These are phyloP conservation scores for Serendipita indica DNA, from an alignment of 768 basidiomycete genomes.

Conservation along the genomic window DNA sequence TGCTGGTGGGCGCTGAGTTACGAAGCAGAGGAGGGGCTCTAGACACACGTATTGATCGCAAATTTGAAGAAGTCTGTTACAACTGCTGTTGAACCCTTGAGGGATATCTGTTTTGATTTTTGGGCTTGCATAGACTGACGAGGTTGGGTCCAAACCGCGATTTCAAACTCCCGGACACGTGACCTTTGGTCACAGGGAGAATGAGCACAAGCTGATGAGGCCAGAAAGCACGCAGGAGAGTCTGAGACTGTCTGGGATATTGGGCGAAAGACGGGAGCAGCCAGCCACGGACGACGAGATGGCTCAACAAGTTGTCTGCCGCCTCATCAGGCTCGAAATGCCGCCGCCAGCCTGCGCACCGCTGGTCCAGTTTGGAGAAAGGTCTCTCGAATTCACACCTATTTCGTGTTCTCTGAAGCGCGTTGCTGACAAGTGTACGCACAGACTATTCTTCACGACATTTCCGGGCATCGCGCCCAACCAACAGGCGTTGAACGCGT, in stretches of 20 bases:
- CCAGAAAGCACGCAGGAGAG: too few relatives aligned
- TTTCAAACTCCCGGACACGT: background rate
- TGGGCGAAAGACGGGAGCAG: background rate
- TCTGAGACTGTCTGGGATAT: background rate
- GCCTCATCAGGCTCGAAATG: conserved; percentile 6
- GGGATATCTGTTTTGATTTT: conserved; percentile 40
- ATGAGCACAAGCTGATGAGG: too few relatives aligned
- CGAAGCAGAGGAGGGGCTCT: conserved; percentile 13
- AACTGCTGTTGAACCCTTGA: conserved; percentile 85
- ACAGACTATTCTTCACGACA: conserved; percentile 78
- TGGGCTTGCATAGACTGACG: background rate
- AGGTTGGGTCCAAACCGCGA: background rate
- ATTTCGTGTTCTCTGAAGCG: conserved; percentile 11
- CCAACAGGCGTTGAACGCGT: conserved; percentile 48
- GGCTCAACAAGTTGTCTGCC: background rate
- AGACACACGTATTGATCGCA: conserved; percentile 83
- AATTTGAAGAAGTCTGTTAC: conserved; percentile 99
- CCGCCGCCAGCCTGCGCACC: conserved; percentile 41
- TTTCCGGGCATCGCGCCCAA: conserved; percentile 62
- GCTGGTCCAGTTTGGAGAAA: conserved; percentile 63
- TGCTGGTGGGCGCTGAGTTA: conserved; percentile 31
- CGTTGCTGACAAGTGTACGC: conserved; percentile 2
- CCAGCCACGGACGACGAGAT: background rate
- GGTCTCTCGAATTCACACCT: conserved; percentile 28
- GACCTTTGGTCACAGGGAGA: background rate